phyloP scores from a whole-genome alignment of 2,329 filamentous ascomycete species.

The Aspergillus brunneoviolaceus region DNA sequence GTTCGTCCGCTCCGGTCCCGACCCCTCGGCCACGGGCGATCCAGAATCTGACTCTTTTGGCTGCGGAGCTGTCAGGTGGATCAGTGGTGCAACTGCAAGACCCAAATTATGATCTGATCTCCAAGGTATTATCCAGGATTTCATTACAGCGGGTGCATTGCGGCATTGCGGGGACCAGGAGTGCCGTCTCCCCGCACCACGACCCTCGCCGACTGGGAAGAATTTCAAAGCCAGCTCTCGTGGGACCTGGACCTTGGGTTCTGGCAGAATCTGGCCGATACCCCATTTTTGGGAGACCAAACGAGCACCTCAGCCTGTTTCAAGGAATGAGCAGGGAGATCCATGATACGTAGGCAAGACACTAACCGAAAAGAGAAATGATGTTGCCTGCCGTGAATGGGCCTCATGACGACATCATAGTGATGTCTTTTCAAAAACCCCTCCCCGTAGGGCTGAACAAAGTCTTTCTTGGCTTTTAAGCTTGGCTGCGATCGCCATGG shows the following conservation, averaged over 20 bases:
- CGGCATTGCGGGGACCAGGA: too few species aligned
- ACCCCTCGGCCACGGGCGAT: conserved; percentile 22
- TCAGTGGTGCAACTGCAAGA: conserved; percentile 25
- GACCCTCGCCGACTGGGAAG: too few species aligned
- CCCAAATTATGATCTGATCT: conserved; percentile 26
- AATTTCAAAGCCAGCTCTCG: too few species aligned
- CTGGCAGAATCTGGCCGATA: too few species aligned
- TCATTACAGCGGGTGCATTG: conserved; percentile 5
- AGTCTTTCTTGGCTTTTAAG: not conserved
- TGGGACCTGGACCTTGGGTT: too few species aligned
- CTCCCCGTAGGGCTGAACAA: not conserved
- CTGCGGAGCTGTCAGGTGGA: conserved; percentile 28
- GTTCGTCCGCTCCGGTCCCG: conserved; percentile 7
- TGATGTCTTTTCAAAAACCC: not conserved
- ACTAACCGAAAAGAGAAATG: not conserved
- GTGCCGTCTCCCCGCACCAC: too few species aligned
- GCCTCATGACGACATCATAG: not conserved
- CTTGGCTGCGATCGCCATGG: not conserved
- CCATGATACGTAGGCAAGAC: too few species aligned
- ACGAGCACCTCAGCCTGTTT: too few species aligned
- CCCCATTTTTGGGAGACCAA: too few species aligned
- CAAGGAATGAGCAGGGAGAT: too few species aligned
- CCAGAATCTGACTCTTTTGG: conserved; percentile 30
- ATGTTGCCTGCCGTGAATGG: not conserved
- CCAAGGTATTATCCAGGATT: conserved; percentile 27